Evolutionary conservation across 495 filamentous ascomycete species (phyloP), one percentile per base, ranked within the genome.

Genomic region (Patellaria atrata): DNA sequence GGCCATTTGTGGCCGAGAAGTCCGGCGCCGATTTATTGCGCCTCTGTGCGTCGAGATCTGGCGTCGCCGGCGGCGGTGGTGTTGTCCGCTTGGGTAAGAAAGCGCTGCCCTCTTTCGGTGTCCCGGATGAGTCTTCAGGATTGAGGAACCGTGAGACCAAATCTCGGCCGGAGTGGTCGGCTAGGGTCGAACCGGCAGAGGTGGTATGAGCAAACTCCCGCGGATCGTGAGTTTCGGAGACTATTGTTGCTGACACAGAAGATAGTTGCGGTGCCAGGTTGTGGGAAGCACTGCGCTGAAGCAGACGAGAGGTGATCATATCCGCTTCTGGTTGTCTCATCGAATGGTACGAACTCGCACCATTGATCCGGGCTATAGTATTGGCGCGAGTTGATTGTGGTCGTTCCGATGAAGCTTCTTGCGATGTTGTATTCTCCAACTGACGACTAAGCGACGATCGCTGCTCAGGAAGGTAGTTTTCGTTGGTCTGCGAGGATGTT

Each of bases 231-330:
- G 51, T 38, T n/a, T 54, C 61, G 5, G 67, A 53, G 18, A 58
- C 59, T 16, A 61, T 69, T 1, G 62, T 65, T 4, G 63, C 71
- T 10, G 61, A 68, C 40, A 73, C 59, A 34, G 61, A 44, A 19
- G 70, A 70, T 67, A 73, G 73, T 45, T 68, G 65, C 27, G 73
- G 73, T 10, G 68, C 63, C 14, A 66, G 65, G 40, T 68, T 62
- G 25, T 69, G 59, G 7, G 67, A 69, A 5, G 65, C 60, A 20
- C 57, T 62, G 32, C 72, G 62, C 47, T 73, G 65, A 3, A 78
- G 59, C 13, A 78, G 54, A 30, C 71, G 57, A 2, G 70, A 64
- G 11, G 72, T 77, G 37, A 76, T 62, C 24, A 51, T 48, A 25
- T 58, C 55, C 10, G 55, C 51, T 21, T 57, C 52, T 12, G 55